phyloP scores from a whole-genome alignment of 371 early-diverging fungal genomes.

The Ecytonucleospora hepatopenaei region DNA sequence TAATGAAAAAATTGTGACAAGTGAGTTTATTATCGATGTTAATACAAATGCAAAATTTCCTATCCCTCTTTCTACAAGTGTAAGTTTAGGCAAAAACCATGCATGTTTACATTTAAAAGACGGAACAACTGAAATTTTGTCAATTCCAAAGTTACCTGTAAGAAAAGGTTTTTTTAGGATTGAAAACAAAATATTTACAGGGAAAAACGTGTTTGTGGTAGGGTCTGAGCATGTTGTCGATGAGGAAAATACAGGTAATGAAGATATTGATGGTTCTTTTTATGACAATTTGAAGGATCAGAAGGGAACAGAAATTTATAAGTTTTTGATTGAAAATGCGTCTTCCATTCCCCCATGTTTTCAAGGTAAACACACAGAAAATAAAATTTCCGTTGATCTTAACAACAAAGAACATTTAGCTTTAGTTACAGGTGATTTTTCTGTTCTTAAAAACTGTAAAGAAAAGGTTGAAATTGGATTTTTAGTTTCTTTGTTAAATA shows the following conservation, averaged over 20 bases:
- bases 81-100: slow-evolving; percentile 27
- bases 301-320: too few relatives aligned
- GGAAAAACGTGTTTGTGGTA: background rate
- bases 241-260: background rate
- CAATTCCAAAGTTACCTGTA: background rate
- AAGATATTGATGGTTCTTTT: slow-evolving; percentile 4
- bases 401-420: background rate
- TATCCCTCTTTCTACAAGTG: slow-evolving; percentile 6
- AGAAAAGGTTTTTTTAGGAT: slow-evolving; percentile 7
- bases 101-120: slow-evolving; percentile 5
- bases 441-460: background rate
- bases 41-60: background rate
- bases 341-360: background rate
- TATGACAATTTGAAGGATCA: background rate
- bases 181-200: background rate
- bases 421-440: background rate
- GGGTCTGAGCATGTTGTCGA: background rate
- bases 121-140: slow-evolving; percentile 34
- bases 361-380: background rate
- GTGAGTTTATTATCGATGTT: slow-evolving; percentile 12
- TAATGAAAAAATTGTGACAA: slow-evolving; percentile 4
- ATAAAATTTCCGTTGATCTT: background rate
- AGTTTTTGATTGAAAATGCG: background rate
- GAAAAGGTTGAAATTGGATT: background rate
- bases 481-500: background rate